Evolutionary conservation across 306 rosid genomes (phyloP), one percentile per base, ranked within the genome.

Genomic region (Chamaecrista fasciculata): DNA sequence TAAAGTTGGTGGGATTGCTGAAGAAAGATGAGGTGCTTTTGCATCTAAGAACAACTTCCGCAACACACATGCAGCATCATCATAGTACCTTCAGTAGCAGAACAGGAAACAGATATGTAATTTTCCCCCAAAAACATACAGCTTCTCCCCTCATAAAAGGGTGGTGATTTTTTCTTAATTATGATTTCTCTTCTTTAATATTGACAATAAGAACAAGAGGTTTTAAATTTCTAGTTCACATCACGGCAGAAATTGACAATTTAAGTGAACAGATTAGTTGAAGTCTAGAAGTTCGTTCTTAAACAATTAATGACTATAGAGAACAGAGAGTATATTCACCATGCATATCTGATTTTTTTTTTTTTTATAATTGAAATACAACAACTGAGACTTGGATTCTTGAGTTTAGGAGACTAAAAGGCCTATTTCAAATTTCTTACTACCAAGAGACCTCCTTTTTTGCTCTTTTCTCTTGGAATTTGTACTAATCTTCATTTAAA

Each of bases 11-110:
- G 98, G 98, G 81, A 93, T 88, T 8, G 75, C 91, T 63, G 97
- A 90, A 70, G 98, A 93, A 77, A 90, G 96, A 85, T 93, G 96
- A 48, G 98, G 96, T 73, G 98, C 98, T 79, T 90, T 93, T 31
- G 98, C 97, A 78, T 93, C 98, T 80, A 93, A 66, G 71, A 90
- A 85, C 85, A 93, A 86, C 83, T 88, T 93, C 78, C 98, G 75
- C 44, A 93, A 85, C 53, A 93, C 95, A 86, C 96, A 93, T 64
- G 98, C 97, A 49, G 97, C 85, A 59, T 93, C 98, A 82, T 93
- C 98, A 70, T 86, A 93, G 78, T 93, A 93, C 87, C 98, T 93
- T 65, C 48, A 78, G 65, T 57, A 62, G 69, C 69, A 74, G 6
- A 67, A 67, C 19, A 31, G 19, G 21, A 28, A 70, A 62, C 26